A percentile compares a stretch with the other conserved stretches of the same genome.
Conservation (phyloP, 768 basidiomycete species). For the Lactarius tabidus region DNA sequence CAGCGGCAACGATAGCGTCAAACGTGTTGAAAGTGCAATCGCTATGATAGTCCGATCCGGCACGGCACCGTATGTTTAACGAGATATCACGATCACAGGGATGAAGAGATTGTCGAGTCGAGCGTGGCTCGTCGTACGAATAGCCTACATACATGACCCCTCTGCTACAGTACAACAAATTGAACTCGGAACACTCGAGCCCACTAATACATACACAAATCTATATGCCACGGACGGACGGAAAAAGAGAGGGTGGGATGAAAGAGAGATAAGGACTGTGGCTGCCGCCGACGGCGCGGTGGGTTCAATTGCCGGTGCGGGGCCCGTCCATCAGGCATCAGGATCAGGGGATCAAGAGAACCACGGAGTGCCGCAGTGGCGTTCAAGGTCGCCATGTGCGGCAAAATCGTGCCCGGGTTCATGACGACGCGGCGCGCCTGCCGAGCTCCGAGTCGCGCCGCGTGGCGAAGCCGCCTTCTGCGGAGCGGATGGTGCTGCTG, state of each 20-base stretch:
- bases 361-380: conserved; percentile 19
- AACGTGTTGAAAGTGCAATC: neutral
- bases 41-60: neutral
- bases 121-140: neutral
- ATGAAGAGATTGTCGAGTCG: neutral
- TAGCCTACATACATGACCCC: no score
- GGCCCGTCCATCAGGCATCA: no score
- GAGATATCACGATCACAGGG: neutral
- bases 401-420: conserved; percentile 7
- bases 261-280: neutral
- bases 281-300: neutral
- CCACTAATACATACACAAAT: neutral
- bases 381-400: conserved; percentile 16
- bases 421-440: neutral
- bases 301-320: no score
- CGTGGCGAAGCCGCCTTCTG: neutral
- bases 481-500: neutral
- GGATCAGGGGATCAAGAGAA: conserved; percentile 23
- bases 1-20: neutral
- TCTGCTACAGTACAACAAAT: neutral
- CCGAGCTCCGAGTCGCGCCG: neutral
- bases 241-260: neutral
- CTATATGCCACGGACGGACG: neutral
- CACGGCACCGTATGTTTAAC: no score
- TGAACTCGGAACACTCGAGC: neutral